phyloP scores from a whole-genome alignment of 1,284 basidiomycete species.

The Puccinia polysora region DNA sequence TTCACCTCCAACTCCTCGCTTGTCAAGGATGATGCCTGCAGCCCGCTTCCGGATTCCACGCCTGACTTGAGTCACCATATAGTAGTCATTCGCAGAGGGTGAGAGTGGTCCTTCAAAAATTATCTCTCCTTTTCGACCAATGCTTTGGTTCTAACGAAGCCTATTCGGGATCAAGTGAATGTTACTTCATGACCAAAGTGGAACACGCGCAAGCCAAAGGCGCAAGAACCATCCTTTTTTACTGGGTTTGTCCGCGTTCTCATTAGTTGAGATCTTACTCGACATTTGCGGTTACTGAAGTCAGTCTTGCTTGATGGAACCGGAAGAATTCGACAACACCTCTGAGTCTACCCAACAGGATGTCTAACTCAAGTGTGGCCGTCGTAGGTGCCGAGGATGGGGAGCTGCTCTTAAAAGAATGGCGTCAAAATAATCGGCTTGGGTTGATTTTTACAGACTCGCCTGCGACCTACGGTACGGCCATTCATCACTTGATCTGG shows the following conservation, averaged over 20 bases:
- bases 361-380: slow-evolving; percentile 10
- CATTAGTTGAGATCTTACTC: background rate
- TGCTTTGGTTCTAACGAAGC: background rate
- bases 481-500: no score
- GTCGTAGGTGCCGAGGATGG: slow-evolving; percentile 16
- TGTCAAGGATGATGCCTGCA: slow-evolving; percentile 29
- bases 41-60: slow-evolving; percentile 21
- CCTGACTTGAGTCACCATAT: slow-evolving; percentile 32
- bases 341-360: slow-evolving; percentile 9
- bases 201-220: slow-evolving; percentile 31
- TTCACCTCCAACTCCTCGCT: slow-evolving; percentile 29
- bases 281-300: background rate
- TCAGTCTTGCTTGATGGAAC: background rate
- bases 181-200: slow-evolving; percentile 32
- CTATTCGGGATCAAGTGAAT: slow-evolving; percentile 21
- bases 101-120: background rate
- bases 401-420: slow-evolving; percentile 15
- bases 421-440: slow-evolving; percentile 11
- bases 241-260: slow-evolving; percentile 18
- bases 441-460: slow-evolving; percentile 17
- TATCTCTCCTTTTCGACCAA: background rate
- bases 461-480: slow-evolving; percentile 12
- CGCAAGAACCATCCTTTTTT: slow-evolving; percentile 36
- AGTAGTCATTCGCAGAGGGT: slow-evolving; percentile 33
- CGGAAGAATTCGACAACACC: slow-evolving; percentile 21